A percentile compares a stretch with the other conserved stretches of the same genome.
phyloP scores from a whole-genome alignment of 495 filamentous ascomycete genomes.

The Neurospora pannonica region DNA sequence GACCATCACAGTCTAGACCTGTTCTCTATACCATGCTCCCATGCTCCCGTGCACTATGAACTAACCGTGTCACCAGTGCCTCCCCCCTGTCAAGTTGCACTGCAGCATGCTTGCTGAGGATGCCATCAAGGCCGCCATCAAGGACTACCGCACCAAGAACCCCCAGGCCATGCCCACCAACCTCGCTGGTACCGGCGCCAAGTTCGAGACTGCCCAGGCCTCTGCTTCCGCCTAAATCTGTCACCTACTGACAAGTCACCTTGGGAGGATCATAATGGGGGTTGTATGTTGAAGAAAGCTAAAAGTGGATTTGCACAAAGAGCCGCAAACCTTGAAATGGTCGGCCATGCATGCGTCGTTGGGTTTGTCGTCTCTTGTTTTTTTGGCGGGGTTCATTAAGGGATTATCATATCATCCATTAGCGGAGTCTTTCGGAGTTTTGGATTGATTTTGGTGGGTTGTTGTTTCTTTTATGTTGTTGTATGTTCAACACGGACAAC shows the following conservation, averaged over 20 bases:
- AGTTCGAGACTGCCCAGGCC: slow-evolving; percentile 12
- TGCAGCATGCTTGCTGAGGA: slow-evolving; percentile 99
- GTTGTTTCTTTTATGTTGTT: not conserved
- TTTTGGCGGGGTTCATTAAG: not conserved
- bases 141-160: slow-evolving; percentile 95
- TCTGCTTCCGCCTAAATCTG: not conserved
- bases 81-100: slow-evolving; percentile 93
- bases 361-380: not conserved
- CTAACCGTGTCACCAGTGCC: slow-evolving; percentile 36
- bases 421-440: not conserved
- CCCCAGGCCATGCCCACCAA: slow-evolving; percentile 62
- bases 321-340: not conserved
- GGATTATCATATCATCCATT: not conserved
- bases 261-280: not conserved
- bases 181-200: slow-evolving; percentile 54
- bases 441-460: not conserved
- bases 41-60: not conserved
- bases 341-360: not conserved
- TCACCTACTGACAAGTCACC: not conserved
- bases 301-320: not conserved
- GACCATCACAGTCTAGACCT: not conserved
- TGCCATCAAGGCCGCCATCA: slow-evolving; percentile 98
- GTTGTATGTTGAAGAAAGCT: not conserved
- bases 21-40: not conserved
- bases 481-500: not conserved